Evolutionary conservation across 371 early-diverging fungal species (phyloP).

Genomic region (Apophysomyces trapeziformis): DNA sequence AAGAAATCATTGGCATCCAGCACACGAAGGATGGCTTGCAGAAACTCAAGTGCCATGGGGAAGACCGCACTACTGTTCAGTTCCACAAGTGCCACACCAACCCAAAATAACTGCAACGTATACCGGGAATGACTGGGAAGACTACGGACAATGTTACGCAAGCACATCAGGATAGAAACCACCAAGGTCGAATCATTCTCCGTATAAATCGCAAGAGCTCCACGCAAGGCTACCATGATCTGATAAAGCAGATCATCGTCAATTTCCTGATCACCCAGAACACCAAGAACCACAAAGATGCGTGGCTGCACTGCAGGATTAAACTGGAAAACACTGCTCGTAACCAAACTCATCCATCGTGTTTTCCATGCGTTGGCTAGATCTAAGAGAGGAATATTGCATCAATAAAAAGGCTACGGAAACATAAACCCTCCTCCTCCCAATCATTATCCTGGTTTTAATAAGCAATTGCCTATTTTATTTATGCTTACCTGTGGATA

Average conservation of each 20-base stretch:
- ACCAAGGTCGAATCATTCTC: conserved; percentile 81
- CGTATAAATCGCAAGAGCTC: conserved; percentile 83
- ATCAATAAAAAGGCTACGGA: background rate
- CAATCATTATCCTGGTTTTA: no score
- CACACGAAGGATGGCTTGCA: conserved; percentile 74
- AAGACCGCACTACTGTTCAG: conserved; percentile 84
- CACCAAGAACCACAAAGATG: conserved; percentile 90
- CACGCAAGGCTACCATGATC: conserved; percentile 84
- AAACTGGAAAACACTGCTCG: conserved; percentile 91
- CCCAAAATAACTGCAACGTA: conserved; percentile 87
- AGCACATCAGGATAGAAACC: conserved; percentile 84
- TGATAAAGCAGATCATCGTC: conserved; percentile 90
- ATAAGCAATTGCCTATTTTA: background rate
- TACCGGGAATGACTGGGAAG: conserved; percentile 81
- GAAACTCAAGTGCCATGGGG: conserved; percentile 68
- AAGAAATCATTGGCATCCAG: conserved; percentile 80
- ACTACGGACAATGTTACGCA: conserved; percentile 86
- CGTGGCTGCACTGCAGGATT: conserved; percentile 94
- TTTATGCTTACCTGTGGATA: conserved; percentile 61
- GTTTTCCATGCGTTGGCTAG: conserved; percentile 85
- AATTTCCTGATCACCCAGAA: conserved; percentile 84
- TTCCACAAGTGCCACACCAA: conserved; percentile 84
- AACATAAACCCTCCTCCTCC: background rate
- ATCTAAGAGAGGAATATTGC: conserved; percentile 37
- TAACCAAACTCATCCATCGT: conserved; percentile 90